Conservation (phyloP, 2,329 filamentous ascomycete genomes). For the Phyllosticta citrichinensis region DNA sequence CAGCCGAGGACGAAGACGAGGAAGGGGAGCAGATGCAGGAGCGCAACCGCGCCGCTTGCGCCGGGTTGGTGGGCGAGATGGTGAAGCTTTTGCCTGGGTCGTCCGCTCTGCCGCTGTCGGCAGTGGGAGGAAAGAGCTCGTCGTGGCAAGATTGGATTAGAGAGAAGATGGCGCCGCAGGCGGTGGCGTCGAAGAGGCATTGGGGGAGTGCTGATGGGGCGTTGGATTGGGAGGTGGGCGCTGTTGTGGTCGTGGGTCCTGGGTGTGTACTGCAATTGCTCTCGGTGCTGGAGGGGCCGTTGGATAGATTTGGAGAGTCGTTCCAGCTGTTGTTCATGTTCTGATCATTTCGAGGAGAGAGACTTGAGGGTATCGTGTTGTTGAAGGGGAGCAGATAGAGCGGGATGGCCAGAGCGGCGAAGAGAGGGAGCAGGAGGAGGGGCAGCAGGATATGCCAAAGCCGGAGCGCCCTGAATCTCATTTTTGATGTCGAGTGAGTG, state of each 20-base stretch:
- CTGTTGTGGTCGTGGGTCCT: background rate
- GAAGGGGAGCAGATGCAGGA: background rate
- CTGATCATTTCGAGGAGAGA: background rate
- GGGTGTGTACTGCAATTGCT: background rate
- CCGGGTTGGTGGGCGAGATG: background rate
- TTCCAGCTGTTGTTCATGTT: background rate
- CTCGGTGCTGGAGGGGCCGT: no score
- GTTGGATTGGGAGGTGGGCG: background rate
- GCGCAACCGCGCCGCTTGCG: background rate
- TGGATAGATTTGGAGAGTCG: background rate
- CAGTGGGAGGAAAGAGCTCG: background rate
- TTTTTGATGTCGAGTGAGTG: background rate
- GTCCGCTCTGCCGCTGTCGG: background rate
- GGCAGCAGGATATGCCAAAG: background rate
- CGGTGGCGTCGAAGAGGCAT: background rate
- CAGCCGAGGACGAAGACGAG: background rate
- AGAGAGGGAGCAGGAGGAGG: background rate
- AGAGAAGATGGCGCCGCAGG: background rate
- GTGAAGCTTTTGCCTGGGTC: background rate
- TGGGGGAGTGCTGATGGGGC: background rate
- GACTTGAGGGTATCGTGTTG: background rate
- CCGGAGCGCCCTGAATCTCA: background rate
- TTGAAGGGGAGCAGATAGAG: background rate
- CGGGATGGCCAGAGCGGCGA: background rate
- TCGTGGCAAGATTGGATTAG: slow-evolving; percentile 4